These are phyloP conservation scores for Irpex sp. DNA, from an alignment of 1,284 basidiomycete genomes.

Conservation along the genomic window DNA sequence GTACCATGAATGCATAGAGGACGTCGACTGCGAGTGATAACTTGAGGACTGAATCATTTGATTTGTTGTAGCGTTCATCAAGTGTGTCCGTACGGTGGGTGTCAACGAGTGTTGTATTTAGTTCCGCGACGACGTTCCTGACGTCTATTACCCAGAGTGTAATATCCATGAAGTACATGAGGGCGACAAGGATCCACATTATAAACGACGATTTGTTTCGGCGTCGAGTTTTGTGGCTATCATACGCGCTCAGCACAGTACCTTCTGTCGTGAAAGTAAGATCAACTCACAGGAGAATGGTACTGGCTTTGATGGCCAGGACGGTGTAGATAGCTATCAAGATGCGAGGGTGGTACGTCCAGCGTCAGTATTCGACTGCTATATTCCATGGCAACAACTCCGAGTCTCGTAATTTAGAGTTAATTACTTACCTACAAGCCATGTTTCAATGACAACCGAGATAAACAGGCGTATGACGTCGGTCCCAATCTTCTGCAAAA, in stretches of 20 bases:
- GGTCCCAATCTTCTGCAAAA: constrained; percentile 8
- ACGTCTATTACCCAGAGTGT: constrained; percentile 17
- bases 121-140: constrained; percentile 10
- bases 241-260: background rate
- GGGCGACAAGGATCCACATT: constrained; percentile 7
- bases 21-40: constrained; percentile 7
- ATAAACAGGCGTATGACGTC: constrained; percentile 11
- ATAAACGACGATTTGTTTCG: constrained; percentile 3
- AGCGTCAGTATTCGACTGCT: background rate
- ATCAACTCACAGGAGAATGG: background rate
- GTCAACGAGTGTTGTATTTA: constrained; percentile 7
- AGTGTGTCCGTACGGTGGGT: constrained; percentile 4
- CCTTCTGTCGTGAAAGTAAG: background rate
- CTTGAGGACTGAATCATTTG: background rate
- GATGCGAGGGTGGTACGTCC: background rate
- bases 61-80: constrained; percentile 4
- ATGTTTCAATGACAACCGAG: constrained; percentile 11
- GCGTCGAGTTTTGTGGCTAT: background rate
- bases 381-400: background rate
- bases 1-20: constrained; percentile 15
- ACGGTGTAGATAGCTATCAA: background rate
- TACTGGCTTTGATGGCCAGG: background rate
- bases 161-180: constrained; percentile 13
- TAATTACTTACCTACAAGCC: constrained; percentile 4
- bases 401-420: background rate